phyloP scores from a whole-genome alignment of 1,284 basidiomycete genomes.

The Megacollybia platyphylla region DNA sequence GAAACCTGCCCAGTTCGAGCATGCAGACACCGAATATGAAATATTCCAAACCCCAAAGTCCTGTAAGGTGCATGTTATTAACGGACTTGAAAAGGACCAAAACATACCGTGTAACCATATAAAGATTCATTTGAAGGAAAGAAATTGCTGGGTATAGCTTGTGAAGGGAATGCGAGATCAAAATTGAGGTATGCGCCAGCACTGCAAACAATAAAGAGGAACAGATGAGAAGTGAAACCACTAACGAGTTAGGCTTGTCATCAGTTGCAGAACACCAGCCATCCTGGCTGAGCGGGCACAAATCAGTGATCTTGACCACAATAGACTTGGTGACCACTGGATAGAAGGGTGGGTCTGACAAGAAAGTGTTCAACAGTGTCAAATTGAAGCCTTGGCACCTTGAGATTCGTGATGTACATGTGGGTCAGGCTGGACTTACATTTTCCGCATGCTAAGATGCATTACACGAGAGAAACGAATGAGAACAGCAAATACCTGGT shows the following conservation, averaged over 20 bases:
- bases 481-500: slow-evolving; percentile 8
- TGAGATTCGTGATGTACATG: neutral
- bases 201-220: slow-evolving; percentile 18
- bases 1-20: slow-evolving; percentile 49
- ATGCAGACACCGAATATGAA: slow-evolving; percentile 49
- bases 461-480: neutral
- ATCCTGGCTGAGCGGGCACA: slow-evolving; percentile 46
- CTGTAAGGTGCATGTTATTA: slow-evolving; percentile 17
- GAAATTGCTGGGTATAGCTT: slow-evolving; percentile 55
- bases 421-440: neutral
- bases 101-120: slow-evolving; percentile 41
- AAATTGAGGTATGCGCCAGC: slow-evolving; percentile 61
- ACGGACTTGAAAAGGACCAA: slow-evolving; percentile 2
- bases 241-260: slow-evolving; percentile 46
- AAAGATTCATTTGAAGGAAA: slow-evolving; percentile 53
- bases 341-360: slow-evolving; percentile 54
- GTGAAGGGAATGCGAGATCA: slow-evolving; percentile 63
- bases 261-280: slow-evolving; percentile 64
- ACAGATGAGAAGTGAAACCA: slow-evolving; percentile 7
- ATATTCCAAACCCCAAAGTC: slow-evolving; percentile 80
- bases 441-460: neutral
- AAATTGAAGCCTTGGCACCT: slow-evolving; percentile 60
- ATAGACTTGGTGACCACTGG: slow-evolving; percentile 49
- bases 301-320: slow-evolving; percentile 61
- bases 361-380: slow-evolving; percentile 56